These are phyloP conservation scores for Microdochium trichocladiopsis DNA, from an alignment of 2,329 filamentous ascomycete genomes.

Conservation along the genomic window DNA sequence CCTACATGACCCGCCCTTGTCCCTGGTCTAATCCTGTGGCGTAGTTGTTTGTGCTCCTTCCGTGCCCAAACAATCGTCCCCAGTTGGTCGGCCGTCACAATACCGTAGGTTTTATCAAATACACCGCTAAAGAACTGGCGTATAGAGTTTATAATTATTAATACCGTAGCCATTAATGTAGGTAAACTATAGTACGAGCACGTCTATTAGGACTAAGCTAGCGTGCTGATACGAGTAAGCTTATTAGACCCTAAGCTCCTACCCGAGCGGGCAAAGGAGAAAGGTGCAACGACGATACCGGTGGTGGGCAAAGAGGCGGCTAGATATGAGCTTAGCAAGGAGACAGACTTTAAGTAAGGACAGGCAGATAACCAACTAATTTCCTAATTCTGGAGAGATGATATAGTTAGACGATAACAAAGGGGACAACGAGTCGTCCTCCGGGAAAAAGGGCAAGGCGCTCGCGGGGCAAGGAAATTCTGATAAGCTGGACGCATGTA, in stretches of 20 bases:
- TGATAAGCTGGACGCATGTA: no score
- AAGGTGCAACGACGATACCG: constrained; percentile 27
- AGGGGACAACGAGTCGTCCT: not conserved
- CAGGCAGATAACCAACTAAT: constrained; percentile 35
- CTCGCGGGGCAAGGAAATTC: no score
- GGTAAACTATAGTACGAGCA: constrained; percentile 60
- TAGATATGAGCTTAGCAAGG: constrained; percentile 23
- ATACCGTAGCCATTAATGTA: constrained; percentile 56
- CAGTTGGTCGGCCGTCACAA: no score
- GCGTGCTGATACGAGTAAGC: constrained; percentile 53
- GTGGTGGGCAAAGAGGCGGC: constrained; percentile 32
- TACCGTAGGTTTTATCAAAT: constrained; percentile 55
- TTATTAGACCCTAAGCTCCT: constrained; percentile 37
- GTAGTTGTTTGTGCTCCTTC: no score
- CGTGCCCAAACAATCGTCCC: no score
- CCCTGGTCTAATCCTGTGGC: no score
- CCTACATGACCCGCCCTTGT: no score
- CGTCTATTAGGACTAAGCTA: constrained; percentile 62
- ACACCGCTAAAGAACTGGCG: constrained; percentile 46
- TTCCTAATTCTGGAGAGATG: constrained; percentile 25
- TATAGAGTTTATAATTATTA: constrained; percentile 53
- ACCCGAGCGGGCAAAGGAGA: constrained; percentile 22
- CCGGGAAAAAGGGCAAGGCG: not conserved
- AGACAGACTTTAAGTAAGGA: constrained; percentile 29
- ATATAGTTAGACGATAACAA: constrained; percentile 14